Evolutionary conservation across 345 rosid species (phyloP), one percentile per base, ranked within the genome.

Genomic region (Melastoma malabathricum): DNA sequence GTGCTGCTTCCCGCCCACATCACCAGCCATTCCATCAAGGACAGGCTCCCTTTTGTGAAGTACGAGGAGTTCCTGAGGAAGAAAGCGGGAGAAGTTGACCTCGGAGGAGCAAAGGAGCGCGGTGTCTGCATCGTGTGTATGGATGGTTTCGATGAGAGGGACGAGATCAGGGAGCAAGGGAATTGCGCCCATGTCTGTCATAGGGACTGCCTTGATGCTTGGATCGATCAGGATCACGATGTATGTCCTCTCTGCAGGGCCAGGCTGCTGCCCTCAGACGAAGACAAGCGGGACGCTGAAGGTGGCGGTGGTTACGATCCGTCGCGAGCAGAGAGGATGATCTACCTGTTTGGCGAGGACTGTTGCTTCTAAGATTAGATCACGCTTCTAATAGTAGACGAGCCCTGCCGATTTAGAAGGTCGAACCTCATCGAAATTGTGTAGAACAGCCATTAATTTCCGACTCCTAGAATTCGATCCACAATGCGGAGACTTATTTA

Each of bases 291-390:
- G 23, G 19, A 12, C 13, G 20, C 14, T 5, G 13, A 29, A 15
- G 47, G 20, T 0, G 41, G 38, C 4, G 17, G 51, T 5, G 18
- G 43, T 9, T 34, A 34, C 7, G 57, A 59, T 52, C 63, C 47
- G 10, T 59, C 57, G 63, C 51, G 63, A 50, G 31, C 13, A 20
- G 63, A 59, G 57, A 59, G 63, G 57, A 51, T 59, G 63, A 2
- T 59, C 16, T 59, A 59, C 57, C 44, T 59, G 63, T 59, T 59
- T 51, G 63, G 63, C 13, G 63, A 45, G 50, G 63, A 59, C 51
- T 48, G 14, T 25, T 5, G 51, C 14, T 48, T 48, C 41, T 34
- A 34, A 34, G 12, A 12, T 7, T 34, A 7, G 41, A 34, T 34
- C 10, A 1, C 12, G 41, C 25, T 22, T 22, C 25, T 22, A 22